A percentile compares a stretch with the other conserved stretches of the same genome.
Evolutionary conservation across 2,329 filamentous ascomycete species (phyloP).

Genomic region (Aspergillus brasiliensis): DNA sequence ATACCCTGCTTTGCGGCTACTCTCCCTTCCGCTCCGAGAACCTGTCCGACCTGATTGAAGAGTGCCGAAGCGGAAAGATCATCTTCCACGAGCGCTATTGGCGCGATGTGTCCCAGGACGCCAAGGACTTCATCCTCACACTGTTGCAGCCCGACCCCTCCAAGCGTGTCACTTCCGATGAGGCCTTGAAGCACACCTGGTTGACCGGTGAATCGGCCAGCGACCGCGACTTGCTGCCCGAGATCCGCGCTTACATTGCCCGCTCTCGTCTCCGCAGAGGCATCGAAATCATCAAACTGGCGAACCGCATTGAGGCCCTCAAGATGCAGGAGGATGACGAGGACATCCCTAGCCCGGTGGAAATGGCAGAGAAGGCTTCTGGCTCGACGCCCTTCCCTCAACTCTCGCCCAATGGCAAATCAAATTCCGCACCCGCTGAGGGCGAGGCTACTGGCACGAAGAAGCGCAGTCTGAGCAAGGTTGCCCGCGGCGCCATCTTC

Average conservation of each 20-base stretch:
- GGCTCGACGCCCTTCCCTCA: conserved; percentile 27
- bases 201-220: conserved; percentile 87
- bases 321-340: conserved; percentile 91
- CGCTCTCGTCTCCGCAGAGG: conserved; percentile 88
- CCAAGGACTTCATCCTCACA: conserved; percentile 87
- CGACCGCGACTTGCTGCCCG: conserved; percentile 95
- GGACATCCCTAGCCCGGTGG: conserved; percentile 60
- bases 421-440: conserved; percentile 17
- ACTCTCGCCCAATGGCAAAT: conserved; percentile 22
- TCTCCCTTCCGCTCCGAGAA: conserved; percentile 97
- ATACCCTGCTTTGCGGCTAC: conserved; percentile 96
- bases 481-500: conserved; percentile 76
- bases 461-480: conserved; percentile 57
- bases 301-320: conserved; percentile 92
- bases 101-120: conserved; percentile 94
- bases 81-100: conserved; percentile 98
- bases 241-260: conserved; percentile 92
- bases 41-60: conserved; percentile 87
- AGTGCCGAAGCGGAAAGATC: conserved; percentile 80
- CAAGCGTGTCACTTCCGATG: conserved; percentile 75
- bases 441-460: conserved; percentile 40
- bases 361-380: conserved; percentile 50
- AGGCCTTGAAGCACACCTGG: conserved; percentile 82
- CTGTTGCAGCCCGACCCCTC: conserved; percentile 78
- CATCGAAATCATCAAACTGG: conserved; percentile 93